Evolutionary conservation across 2,329 filamentous ascomycete genomes (phyloP), one percentile per base, ranked within the genome.

Genomic region (Didymellaceae sp.): DNA sequence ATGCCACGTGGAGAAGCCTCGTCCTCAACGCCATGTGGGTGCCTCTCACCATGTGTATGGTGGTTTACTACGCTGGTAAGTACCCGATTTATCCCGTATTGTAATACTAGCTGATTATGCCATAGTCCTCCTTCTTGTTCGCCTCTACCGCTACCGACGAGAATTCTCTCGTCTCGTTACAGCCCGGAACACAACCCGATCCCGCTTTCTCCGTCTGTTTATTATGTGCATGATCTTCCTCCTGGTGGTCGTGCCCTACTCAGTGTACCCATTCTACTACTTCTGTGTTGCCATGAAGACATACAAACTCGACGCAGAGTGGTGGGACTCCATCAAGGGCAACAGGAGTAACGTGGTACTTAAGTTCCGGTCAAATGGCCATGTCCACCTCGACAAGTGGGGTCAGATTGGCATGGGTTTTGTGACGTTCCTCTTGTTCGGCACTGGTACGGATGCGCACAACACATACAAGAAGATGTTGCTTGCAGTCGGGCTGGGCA

Each of bases 341-440:
- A 62, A 74, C 0, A 58, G 68, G 3, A 86, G 83, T 80, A 65
- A 75, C 35, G 63, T 62, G 1, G 80, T 86, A 52, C 54, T 76
- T 21, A 79, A 78, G 51, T 64, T 80, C 2, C 77, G 79, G 2
- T 73, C 77, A 17, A 28, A 71, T 31, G 78, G 81, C 26, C 8
- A 55, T 2, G 72, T 82, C 30, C 66, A 75, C 33, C 80, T 80
- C 52, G 82, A 86, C 62, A 78, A 80, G 22, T 89, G 83, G 82
- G 75, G 82, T 16, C 78, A 81, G 37, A 72, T 87, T 8, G 76
- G 64, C 0, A 74, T 78, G 3, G 82, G 81, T 0, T 78, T 82
- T 51, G 50, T 85, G 20, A 70, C 84, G 10, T 88, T 88, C 63
- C 43, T 81, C n/a, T 82, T 86, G 61, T 88, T 88, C 57, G 86